Evolutionary conservation across 257 asterid genomes (phyloP).

Genomic region (Pogostemon cablin): DNA sequence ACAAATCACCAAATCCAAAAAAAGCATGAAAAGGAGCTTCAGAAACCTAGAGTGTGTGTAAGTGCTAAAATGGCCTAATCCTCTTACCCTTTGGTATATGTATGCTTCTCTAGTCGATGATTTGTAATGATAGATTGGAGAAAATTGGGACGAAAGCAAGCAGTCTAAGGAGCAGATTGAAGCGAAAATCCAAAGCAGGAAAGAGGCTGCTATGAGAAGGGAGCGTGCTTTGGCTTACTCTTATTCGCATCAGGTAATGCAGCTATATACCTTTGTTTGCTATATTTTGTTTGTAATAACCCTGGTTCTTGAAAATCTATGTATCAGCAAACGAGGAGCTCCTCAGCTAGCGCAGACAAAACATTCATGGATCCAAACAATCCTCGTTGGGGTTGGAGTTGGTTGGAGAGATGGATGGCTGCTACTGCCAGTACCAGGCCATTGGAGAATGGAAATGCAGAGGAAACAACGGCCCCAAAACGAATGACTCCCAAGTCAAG

Average conservation of each 20-base stretch:
- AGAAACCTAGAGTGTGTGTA: slow-evolving; percentile 50
- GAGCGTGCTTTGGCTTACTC: slow-evolving; percentile 88
- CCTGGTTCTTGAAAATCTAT: neutral
- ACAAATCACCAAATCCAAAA: slow-evolving; percentile 56
- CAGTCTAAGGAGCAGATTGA: slow-evolving; percentile 70
- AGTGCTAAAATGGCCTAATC: slow-evolving; percentile 21
- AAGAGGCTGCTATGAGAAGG: slow-evolving; percentile 75
- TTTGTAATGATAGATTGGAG: slow-evolving; percentile 44
- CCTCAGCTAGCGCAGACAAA: slow-evolving; percentile 44
- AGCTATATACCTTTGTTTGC: neutral
- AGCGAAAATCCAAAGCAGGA: slow-evolving; percentile 48
- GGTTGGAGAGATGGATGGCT: slow-evolving; percentile 92
- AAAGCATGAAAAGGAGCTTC: slow-evolving; percentile 61
- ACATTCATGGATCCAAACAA: slow-evolving; percentile 64
- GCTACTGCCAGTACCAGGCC: slow-evolving; percentile 41
- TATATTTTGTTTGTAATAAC: neutral
- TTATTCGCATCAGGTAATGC: slow-evolving; percentile 65
- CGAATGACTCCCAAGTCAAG: slow-evolving; percentile 54
- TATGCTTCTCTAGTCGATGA: slow-evolving; percentile 23
- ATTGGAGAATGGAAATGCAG: slow-evolving; percentile 51
- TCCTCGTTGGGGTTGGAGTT: slow-evolving; percentile 92
- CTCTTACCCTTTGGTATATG: too few species aligned
- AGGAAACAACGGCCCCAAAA: slow-evolving; percentile 37
- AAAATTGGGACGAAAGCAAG: slow-evolving; percentile 62
- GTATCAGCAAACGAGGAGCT: slow-evolving; percentile 53